phyloP scores from a whole-genome alignment of 176 grass and related monocot species.

The Cenchrus fungigraminus region DNA sequence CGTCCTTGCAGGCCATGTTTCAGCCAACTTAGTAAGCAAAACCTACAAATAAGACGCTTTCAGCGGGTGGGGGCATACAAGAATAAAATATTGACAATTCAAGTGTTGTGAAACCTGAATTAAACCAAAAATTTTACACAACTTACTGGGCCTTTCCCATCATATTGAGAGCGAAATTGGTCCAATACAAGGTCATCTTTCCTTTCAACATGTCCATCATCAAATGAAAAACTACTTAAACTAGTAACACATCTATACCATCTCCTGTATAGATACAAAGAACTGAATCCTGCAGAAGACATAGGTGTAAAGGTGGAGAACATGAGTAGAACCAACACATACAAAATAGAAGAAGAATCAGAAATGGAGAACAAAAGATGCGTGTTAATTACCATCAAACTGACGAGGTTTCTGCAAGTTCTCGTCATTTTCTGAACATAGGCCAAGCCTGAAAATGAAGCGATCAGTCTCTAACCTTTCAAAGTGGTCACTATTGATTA shows the following conservation, averaged over 20 bases:
- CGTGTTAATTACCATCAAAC: conserved; percentile 76
- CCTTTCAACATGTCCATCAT: conserved; percentile 74
- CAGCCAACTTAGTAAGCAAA: conserved; percentile 70
- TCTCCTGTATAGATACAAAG: conserved; percentile 84
- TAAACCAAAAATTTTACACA: conserved; percentile 1
- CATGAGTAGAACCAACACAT: conserved; percentile 21
- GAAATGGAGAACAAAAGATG: conserved; percentile 10
- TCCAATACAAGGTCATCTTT: conserved; percentile 71
- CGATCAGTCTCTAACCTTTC: conserved; percentile 36
- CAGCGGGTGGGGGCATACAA: background rate
- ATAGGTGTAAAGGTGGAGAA: conserved; percentile 22
- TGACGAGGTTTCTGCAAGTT: conserved; percentile 57
- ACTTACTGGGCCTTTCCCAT: conserved; percentile 79
- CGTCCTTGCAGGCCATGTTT: conserved; percentile 84
- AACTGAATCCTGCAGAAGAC: conserved; percentile 76
- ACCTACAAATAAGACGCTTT: conserved; percentile 56
- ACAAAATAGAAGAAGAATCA: background rate
- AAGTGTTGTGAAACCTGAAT: conserved; percentile 10
- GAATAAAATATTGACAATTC: conserved; percentile 29
- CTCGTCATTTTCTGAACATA: conserved; percentile 51
- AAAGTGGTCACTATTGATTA: background rate
- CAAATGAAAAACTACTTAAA: conserved; percentile 74
- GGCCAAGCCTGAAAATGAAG: conserved; percentile 67
- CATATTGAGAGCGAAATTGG: conserved; percentile 79
- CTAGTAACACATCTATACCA: conserved; percentile 93